Base-by-base conservation (phyloP, 352 stramenopile genomes). In the Phytopythium montanum region DNA sequence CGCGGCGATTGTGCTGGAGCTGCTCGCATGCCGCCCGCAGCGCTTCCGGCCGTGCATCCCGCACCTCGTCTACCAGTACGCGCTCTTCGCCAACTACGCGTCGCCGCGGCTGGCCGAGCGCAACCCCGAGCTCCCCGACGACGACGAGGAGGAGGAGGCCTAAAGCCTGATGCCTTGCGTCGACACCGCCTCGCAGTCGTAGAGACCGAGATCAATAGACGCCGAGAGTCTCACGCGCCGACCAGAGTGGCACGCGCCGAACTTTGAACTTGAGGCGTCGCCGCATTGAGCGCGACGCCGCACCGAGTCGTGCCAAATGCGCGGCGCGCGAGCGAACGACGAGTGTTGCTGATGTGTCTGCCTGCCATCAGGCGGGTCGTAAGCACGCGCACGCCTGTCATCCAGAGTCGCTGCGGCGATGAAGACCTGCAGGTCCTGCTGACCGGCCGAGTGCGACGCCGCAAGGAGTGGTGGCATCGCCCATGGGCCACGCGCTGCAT, bases 61-160 rank as follows among this genome's bases (percentile, higher is more conserved):
- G 16, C 86, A 98, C 71, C 80, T 98, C 21, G 90, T 98, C 46
- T 98, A 98, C 71, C 94, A 98, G 62, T 98, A 98, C 64, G 87
- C 83, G 12, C 73, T 97, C 8, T 98, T 85, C 64, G 79, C 85
- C 54, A 98, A 98, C 74, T 98, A 97, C 52, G 56, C 72, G n/a
- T 94, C 86, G 0, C 38, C 59, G 25, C 62, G 66, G n/a, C 74
- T 97, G 21, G 62, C 69, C 21, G 44, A 60, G 13, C 23, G 55
- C 41, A 97, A 97, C 48, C 81, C 84, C 0, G 90, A 97, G 59
- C 73, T 97, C 25, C 65, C 76, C 9, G 68, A 75, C 14, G 57
- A 73, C 29, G 76, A 76, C 18, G 46, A 53, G 25, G 28, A 39
- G n/a, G n/a, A n/a, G n/a, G n/a, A n/a, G n/a, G n/a, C n/a, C n/a